phyloP scores from a whole-genome alignment of 768 basidiomycete genomes.

The Serpula lacrymans region DNA sequence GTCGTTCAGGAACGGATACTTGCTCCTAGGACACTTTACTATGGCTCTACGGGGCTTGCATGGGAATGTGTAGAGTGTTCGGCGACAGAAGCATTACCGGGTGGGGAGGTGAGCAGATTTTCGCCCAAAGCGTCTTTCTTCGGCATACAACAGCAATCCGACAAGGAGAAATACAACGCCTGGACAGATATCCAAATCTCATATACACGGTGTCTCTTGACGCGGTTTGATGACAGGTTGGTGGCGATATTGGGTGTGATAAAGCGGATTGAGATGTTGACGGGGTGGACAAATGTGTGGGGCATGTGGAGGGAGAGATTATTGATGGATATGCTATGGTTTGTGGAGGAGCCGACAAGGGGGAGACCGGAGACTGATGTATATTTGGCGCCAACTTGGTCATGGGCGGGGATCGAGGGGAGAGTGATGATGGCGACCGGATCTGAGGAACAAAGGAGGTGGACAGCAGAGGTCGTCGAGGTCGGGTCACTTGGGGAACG shows the following conservation, averaged over 20 bases:
- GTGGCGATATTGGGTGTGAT: slow-evolving; percentile 4
- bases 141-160: slow-evolving; percentile 1
- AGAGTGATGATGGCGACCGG: neutral
- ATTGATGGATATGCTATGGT: slow-evolving; percentile 3
- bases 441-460: neutral
- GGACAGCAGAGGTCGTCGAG: neutral
- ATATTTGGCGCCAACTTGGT: slow-evolving; percentile 1
- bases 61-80: slow-evolving; percentile 3
- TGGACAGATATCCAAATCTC: slow-evolving; percentile 1
- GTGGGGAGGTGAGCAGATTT: slow-evolving; percentile 1
- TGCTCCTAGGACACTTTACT: slow-evolving; percentile 3
- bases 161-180: slow-evolving; percentile 2
- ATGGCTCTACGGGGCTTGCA: slow-evolving; percentile 3
- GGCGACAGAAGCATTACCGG: neutral
- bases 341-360: neutral
- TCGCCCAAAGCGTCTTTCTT: slow-evolving; percentile 3
- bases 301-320: slow-evolving; percentile 2
- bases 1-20: slow-evolving; percentile 4
- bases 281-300: slow-evolving; percentile 3
- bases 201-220: slow-evolving; percentile 2
- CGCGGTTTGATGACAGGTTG: slow-evolving; percentile 1
- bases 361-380: neutral
- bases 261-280: slow-evolving; percentile 3
- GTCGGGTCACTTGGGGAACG: neutral
- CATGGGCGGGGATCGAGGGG: slow-evolving; percentile 2